Evolutionary conservation across 1,284 basidiomycete genomes (phyloP), one percentile per base, ranked within the genome.

Genomic region (Boletus sp.): DNA sequence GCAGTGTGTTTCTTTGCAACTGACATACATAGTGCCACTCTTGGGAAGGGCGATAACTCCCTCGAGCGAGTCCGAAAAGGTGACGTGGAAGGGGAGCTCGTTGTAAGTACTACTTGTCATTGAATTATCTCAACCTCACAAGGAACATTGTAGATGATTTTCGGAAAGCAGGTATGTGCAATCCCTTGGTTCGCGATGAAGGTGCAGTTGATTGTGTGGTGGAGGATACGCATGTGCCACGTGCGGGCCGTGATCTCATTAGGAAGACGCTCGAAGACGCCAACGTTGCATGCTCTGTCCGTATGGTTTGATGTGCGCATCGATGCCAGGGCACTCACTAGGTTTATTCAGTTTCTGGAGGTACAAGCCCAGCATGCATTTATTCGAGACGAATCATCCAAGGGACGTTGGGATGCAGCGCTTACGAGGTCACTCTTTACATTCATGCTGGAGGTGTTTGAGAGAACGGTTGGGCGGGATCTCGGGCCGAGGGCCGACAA

Each of bases 321-420:
- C 14, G 27, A 39, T 38, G 19, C 3, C 22, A 22, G 20, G 23
- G 41, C 44, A 30, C 44, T 50, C 30, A 49, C 43, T 14, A 12
- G 3, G 3, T 29, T 20, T 14, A 20, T 32, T 22, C 65, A 95
- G 90, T 91, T 94, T 62, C 71, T 94, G 49, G 91, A 94, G 62
- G 90, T 94, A 8, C 91, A 94, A 67, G 93, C 92, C 0, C 92
- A 94, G 60, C 93, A 95, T 59, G 93, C 93, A 4, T 96, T 95
- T 69, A 86, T 95, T 57, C 83, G 93, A 6, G 93, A 95, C 66
- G 89, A 93, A 60, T 77, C 79, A 3, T 91, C 88, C 30, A 95
- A 95, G 66, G 92, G 91, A 2, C 80, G 93, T 44, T 96, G 91
- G 90, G 93, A 96, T 62, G 91, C 91, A 8, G 92, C 92, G 0